Evolutionary conservation across 192 early-diverging fungal species (phyloP).

Genomic region (Coemansia sp.): DNA sequence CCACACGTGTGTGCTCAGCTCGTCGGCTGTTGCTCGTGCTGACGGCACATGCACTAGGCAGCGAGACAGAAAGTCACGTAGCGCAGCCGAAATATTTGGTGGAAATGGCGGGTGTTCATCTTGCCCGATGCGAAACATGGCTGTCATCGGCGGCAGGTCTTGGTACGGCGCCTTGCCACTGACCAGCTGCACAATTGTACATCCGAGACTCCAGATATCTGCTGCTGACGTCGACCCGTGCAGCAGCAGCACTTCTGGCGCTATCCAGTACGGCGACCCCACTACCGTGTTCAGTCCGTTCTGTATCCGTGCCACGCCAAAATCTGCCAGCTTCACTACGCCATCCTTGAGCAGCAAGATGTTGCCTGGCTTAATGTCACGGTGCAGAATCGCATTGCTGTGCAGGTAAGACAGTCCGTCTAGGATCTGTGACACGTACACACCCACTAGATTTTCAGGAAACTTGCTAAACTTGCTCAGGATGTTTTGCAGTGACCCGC

Average conservation of each 20-base stretch:
- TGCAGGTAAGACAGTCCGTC: conserved; percentile 58
- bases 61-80: conserved; percentile 73
- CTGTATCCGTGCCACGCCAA: conserved; percentile 69
- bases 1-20: conserved; percentile 62
- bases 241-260: conserved; percentile 70
- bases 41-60: conserved; percentile 81
- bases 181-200: conserved; percentile 70
- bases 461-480: conserved; percentile 72
- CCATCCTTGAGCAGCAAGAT: conserved; percentile 71
- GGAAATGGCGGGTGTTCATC: conserved; percentile 76
- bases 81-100: conserved; percentile 54
- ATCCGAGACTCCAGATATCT: conserved; percentile 72
- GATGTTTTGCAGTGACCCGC: conserved; percentile 69
- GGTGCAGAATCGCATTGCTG: conserved; percentile 58
- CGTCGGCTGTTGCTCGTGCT: conserved; percentile 63
- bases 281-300: conserved; percentile 67
- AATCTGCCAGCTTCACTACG: conserved; percentile 73
- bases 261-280: conserved; percentile 80
- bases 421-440: conserved; percentile 66
- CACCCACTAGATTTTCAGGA: conserved; percentile 69
- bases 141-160: conserved; percentile 67
- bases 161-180: conserved; percentile 72
- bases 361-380: conserved; percentile 66
- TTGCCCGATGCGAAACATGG: conserved; percentile 69
- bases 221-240: conserved; percentile 68